Conservation (phyloP, 2,329 filamentous ascomycete species). For the Apiospora malaysiana region DNA sequence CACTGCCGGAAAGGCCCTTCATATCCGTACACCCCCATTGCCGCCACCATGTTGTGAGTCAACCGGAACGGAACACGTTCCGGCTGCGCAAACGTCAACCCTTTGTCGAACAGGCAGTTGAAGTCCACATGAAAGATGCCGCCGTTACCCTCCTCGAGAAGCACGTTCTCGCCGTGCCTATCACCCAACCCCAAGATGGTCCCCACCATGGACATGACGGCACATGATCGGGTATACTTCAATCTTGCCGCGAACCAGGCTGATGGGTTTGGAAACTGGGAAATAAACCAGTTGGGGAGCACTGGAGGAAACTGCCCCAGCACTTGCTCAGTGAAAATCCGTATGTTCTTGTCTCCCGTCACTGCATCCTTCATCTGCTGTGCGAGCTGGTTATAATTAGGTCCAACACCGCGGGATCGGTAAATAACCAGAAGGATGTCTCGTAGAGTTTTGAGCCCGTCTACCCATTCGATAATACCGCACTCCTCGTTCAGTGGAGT, state of each 20-base stretch:
- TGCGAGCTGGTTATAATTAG: slow-evolving; percentile 72
- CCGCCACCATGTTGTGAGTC: slow-evolving; percentile 98
- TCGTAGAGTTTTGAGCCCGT: slow-evolving; percentile 90
- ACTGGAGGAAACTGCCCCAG: slow-evolving; percentile 77
- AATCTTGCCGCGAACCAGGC: slow-evolving; percentile 90
- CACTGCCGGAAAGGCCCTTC: slow-evolving; percentile 92
- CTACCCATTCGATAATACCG: slow-evolving; percentile 97
- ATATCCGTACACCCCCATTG: slow-evolving; percentile 93
- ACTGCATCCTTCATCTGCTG: slow-evolving; percentile 68
- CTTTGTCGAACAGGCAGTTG: slow-evolving; percentile 99
- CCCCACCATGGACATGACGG: slow-evolving; percentile 99
- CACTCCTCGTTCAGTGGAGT: slow-evolving; percentile 97
- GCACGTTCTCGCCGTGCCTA: slow-evolving; percentile 95
- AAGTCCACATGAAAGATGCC: slow-evolving; percentile 98
- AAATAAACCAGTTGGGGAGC: slow-evolving; percentile 92
- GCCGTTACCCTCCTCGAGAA: slow-evolving; percentile 91
- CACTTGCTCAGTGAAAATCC: slow-evolving; percentile 73
- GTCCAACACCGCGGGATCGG: slow-evolving; percentile 71
- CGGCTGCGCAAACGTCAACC: slow-evolving; percentile 91
- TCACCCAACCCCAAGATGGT: slow-evolving; percentile 94
- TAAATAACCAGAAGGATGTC: slow-evolving; percentile 87
- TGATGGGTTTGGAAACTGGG: slow-evolving; percentile 91
- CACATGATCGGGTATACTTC: slow-evolving; percentile 89
- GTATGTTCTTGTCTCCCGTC: slow-evolving; percentile 62
- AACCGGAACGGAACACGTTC: slow-evolving; percentile 95